phyloP scores from a whole-genome alignment of 2,329 filamentous ascomycete genomes.

The Fusarium keratoplasticum region DNA sequence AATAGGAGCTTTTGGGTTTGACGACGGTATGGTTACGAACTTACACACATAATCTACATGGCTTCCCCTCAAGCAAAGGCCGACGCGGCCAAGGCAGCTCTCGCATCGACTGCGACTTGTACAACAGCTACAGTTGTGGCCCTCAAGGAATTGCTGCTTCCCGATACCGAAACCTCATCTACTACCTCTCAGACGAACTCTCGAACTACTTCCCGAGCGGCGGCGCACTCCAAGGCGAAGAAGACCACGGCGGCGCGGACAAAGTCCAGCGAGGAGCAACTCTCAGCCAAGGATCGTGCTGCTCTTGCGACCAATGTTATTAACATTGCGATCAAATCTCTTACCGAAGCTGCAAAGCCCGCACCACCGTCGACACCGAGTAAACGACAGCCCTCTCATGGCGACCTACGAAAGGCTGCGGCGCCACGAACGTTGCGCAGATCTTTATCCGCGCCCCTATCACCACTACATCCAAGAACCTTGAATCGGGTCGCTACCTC shows the following conservation, averaged over 20 bases:
- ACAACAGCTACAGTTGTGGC: conserved; percentile 61
- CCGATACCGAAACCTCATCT: conserved; percentile 46
- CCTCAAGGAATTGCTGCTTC: conserved; percentile 60
- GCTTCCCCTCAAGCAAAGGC: conserved; percentile 56
- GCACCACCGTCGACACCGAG: conserved; percentile 47
- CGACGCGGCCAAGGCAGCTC: conserved; percentile 65
- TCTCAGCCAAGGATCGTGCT: conserved; percentile 65
- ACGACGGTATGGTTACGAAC: conserved; percentile 50
- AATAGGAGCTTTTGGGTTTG: conserved; percentile 36
- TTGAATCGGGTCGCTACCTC: conserved; percentile 71
- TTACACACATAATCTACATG: conserved; percentile 51
- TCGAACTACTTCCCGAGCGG: conserved; percentile 44
- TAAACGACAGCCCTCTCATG: conserved; percentile 49
- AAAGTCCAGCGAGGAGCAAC: conserved; percentile 41
- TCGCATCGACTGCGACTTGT: conserved; percentile 65
- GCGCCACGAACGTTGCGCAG: conserved; percentile 60
- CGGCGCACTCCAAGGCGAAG: conserved; percentile 41
- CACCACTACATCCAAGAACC: conserved; percentile 70
- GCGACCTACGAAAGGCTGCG: conserved; percentile 49
- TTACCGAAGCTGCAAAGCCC: conserved; percentile 74
- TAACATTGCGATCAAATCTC: conserved; percentile 75
- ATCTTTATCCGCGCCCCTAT: conserved; percentile 69
- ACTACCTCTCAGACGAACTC: conserved; percentile 42
- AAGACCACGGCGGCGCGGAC: conserved; percentile 20
- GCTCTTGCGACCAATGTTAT: conserved; percentile 78